phyloP scores from a whole-genome alignment of 2,329 filamentous ascomycete species.

The Talaromyces rugulosus region DNA sequence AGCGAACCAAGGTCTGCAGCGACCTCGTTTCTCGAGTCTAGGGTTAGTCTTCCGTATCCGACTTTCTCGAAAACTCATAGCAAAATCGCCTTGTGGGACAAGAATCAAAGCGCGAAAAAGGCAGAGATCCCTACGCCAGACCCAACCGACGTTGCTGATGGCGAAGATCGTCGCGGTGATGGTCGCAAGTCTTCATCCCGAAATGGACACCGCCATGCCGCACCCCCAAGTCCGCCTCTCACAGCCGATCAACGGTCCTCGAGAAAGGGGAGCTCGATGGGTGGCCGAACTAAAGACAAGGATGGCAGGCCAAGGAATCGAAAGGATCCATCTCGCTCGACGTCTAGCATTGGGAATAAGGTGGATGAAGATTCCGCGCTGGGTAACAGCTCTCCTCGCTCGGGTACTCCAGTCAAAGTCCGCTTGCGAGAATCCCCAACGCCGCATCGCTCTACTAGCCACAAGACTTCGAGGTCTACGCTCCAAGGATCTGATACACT shows the following conservation, averaged over 20 bases:
- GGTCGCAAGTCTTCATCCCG: constrained; percentile 24
- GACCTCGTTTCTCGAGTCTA: constrained; percentile 41
- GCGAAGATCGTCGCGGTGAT: constrained; percentile 13
- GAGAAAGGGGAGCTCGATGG: constrained; percentile 31
- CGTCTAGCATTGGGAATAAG: constrained; percentile 36
- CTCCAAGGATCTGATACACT: constrained; percentile 25
- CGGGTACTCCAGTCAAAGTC: constrained; percentile 36
- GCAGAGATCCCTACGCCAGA: constrained; percentile 61
- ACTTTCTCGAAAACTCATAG: constrained; percentile 86
- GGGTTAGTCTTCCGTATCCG: constrained; percentile 65
- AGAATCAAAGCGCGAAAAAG: constrained; percentile 46
- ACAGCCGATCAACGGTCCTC: constrained; percentile 40
- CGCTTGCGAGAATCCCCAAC: constrained; percentile 31
- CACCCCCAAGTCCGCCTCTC: constrained; percentile 46
- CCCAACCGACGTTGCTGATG: constrained; percentile 62
- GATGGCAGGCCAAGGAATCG: constrained; percentile 33
- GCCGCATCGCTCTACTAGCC: constrained; percentile 31
- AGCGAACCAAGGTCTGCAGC: constrained; percentile 22
- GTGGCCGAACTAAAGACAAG: constrained; percentile 20
- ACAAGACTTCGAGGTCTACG: constrained; percentile 32
- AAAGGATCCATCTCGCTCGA: constrained; percentile 37
- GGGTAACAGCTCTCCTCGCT: constrained; percentile 30
- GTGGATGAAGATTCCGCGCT: constrained; percentile 34
- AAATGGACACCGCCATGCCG: constrained; percentile 25
- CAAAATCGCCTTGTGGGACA: constrained; percentile 73